Percentiles rank a stretch among this genome's conserved stretches.
phyloP scores from a whole-genome alignment of 2,329 filamentous ascomycete genomes.

The Coniochaeta sp. region DNA sequence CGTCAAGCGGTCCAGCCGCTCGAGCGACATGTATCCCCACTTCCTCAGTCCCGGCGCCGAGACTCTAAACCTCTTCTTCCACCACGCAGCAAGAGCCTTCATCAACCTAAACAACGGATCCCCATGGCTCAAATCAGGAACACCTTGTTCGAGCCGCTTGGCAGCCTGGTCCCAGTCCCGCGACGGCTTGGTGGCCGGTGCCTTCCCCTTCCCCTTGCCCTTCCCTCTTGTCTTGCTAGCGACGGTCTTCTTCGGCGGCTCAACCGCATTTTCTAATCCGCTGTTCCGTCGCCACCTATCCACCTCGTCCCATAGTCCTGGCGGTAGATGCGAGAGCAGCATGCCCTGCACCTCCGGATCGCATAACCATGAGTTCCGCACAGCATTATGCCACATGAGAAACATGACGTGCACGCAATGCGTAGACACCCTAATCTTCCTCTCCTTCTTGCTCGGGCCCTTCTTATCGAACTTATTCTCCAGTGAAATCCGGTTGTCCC shows the following conservation, averaged over 20 bases:
- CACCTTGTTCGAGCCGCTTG: conserved; percentile 60
- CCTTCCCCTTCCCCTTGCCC: conserved; percentile 21
- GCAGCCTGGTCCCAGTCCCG: conserved; percentile 70
- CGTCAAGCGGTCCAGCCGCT: conserved; percentile 65
- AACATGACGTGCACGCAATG: conserved; percentile 87
- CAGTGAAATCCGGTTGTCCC: conserved; percentile 51
- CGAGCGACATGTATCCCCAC: conserved; percentile 76
- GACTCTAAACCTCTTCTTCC: conserved; percentile 76
- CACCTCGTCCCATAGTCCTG: conserved; percentile 63
- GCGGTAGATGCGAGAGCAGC: conserved; percentile 66
- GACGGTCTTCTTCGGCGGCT: conserved; percentile 19
- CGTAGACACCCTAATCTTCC: conserved; percentile 67
- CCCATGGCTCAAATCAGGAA: conserved; percentile 71
- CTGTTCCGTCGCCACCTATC: conserved; percentile 66
- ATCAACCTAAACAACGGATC: conserved; percentile 76
- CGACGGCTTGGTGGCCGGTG: conserved; percentile 26
- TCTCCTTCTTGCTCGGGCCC: conserved; percentile 78
- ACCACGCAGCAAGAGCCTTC: conserved; percentile 72
- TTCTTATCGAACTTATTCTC: conserved; percentile 65
- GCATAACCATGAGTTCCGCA: conserved; percentile 78
- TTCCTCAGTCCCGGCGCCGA: conserved; percentile 80
- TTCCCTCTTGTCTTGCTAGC: conserved; percentile 18
- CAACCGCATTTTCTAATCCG: conserved; percentile 45
- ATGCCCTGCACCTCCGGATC: conserved; percentile 69
- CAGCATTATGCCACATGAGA: conserved; percentile 81